Percentiles rank a stretch among this genome's conserved stretches.
These are phyloP conservation scores for Coniophora puteana DNA, from an alignment of 1,284 basidiomycete genomes.

Conservation along the genomic window DNA sequence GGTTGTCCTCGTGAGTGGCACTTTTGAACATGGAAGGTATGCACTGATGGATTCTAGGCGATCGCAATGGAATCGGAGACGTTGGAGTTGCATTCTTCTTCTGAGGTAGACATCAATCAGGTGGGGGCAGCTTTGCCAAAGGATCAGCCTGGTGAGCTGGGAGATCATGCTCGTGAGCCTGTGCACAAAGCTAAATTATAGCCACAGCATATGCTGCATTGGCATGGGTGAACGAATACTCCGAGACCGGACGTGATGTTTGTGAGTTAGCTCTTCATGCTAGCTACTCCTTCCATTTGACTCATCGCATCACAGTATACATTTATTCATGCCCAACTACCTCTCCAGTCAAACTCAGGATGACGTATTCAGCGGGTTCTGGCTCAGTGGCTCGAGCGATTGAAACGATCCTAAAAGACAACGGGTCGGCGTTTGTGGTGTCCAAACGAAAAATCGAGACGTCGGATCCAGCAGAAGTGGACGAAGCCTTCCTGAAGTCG, in stretches of 20 bases:
- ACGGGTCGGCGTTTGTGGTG: constrained; percentile 37
- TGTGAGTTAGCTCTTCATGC: constrained; percentile 32
- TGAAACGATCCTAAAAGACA: constrained; percentile 45
- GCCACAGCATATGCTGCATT: constrained; percentile 67
- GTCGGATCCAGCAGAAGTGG: constrained; percentile 72
- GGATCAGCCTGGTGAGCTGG: constrained; percentile 40
- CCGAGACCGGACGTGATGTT: constrained; percentile 48
- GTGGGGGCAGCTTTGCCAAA: constrained; percentile 48
- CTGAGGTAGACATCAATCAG: constrained; percentile 36
- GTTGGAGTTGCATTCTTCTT: constrained; percentile 39
- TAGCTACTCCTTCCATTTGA: constrained; percentile 7
- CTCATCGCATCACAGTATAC: constrained; percentile 50
- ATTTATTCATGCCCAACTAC: constrained; percentile 84
- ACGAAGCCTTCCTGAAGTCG: constrained; percentile 54
- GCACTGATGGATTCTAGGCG: constrained; percentile 35
- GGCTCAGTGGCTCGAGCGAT: constrained; percentile 53
- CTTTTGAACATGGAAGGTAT: constrained; percentile 2
- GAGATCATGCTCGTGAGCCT: constrained; percentile 3
- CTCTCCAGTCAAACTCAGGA: constrained; percentile 79
- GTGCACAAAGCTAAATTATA: constrained; percentile 13
- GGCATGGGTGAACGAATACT: constrained; percentile 55
- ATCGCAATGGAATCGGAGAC: constrained; percentile 61
- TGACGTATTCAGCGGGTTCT: constrained; percentile 81
- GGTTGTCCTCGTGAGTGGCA: constrained; percentile 58
- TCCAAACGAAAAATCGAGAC: constrained; percentile 74